Evolutionary conservation across 2,329 filamentous ascomycete species (phyloP), one percentile per base, ranked within the genome.

Genomic region (Exophiala sp.): DNA sequence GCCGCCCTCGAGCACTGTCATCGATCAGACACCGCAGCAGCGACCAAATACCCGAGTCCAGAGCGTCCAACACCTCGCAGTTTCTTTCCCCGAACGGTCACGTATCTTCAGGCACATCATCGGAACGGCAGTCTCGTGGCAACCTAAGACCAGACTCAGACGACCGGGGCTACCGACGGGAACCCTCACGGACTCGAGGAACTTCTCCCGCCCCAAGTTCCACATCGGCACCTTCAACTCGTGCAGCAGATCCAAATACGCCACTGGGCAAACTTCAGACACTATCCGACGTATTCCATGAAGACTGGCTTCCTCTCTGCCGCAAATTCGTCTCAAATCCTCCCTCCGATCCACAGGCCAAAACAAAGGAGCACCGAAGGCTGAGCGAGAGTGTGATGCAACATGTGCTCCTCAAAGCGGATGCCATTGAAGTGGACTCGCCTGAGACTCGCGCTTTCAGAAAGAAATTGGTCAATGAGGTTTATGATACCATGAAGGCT

Each of bases 351-450:
- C 37, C 56, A 4, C 69, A 71, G 55, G 60, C 63, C 27, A 65
- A 69, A 29, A 66, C 68, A 19, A 69, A 67, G 46, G 71, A 74
- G 55, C 65, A 73, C 52, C 68, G 65, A 50, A 70, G 67, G 44
- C 56, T 74, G 38, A 68, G 63, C 46, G 72, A 74, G 60, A 70
- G 65, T 1, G 67, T 73, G 9, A 52, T 73, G 58, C 60, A 63
- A 14, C 69, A 73, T 56, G 62, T 73, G 13, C 60, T 72, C 41
- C 50, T 74, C 49, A 72, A 72, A 76, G 67, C 94, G 3, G 85
- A 90, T 60, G 80, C 86, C 5, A 70, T 96, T 10, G 84, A 93
- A 57, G 71, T 73, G 2, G 87, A 94, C 60, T 66, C 75, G 4
- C 78, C 81, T 53, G 74, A 82, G 4, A 64, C 76, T 43, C 69